Evolutionary conservation across 108 stramenopile genomes (phyloP).

Genomic region (Fistulifera pelliculosa): DNA sequence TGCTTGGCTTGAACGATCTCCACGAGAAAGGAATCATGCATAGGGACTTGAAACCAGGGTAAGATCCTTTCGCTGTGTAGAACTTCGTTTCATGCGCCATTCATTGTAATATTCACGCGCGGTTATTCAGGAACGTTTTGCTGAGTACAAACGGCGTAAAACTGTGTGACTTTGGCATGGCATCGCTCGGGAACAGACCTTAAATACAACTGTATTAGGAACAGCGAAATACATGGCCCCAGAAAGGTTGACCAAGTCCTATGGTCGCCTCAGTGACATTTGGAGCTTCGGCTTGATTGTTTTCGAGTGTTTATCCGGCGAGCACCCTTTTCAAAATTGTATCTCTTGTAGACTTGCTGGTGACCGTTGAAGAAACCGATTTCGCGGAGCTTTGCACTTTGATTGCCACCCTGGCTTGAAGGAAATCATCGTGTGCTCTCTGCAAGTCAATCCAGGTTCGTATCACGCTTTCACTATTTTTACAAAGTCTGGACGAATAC

Average conservation of each 20-base stretch:
- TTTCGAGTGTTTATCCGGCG: slow-evolving; percentile 52
- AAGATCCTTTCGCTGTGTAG: no score
- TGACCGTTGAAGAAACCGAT: slow-evolving; percentile 50
- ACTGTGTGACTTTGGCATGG: slow-evolving; percentile 90
- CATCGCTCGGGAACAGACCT: slow-evolving; percentile 33
- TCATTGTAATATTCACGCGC: no score
- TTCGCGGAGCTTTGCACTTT: slow-evolving; percentile 27
- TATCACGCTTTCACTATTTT: neutral
- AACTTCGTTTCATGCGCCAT: no score
- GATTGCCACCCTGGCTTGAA: slow-evolving; percentile 12
- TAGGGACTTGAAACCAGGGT: slow-evolving; percentile 90
- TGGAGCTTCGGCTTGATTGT: slow-evolving; percentile 87
- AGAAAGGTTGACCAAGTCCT: slow-evolving; percentile 73
- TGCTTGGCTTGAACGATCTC: slow-evolving; percentile 81
- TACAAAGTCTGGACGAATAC: neutral
- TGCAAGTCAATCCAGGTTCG: slow-evolving; percentile 34
- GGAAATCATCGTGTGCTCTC: slow-evolving; percentile 38
- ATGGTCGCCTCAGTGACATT: slow-evolving; percentile 71
- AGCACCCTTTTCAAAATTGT: slow-evolving; percentile 44
- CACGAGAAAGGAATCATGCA: slow-evolving; percentile 78
- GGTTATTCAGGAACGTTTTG: slow-evolving; percentile 81
- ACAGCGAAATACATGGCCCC: slow-evolving; percentile 87
- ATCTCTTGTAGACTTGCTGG: slow-evolving; percentile 44
- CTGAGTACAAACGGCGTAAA: slow-evolving; percentile 71
- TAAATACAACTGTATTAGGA: slow-evolving; percentile 77